Conservation (phyloP, 2,329 filamentous ascomycete species). For the Botrytis cinerea region DNA sequence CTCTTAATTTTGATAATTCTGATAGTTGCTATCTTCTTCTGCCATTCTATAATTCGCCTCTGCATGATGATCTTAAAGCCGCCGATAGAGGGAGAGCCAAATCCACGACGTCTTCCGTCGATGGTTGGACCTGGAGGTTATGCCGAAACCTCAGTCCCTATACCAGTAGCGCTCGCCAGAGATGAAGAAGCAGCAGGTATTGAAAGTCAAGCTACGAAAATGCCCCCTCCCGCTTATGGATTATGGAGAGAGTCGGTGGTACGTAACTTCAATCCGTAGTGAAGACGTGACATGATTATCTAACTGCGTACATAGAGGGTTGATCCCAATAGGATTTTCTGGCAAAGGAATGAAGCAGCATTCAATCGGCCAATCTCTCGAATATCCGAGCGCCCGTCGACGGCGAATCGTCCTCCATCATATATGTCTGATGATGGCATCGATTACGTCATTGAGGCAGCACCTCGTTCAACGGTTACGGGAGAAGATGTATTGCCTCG, state of each 20-base stretch:
- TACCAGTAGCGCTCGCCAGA: constrained; percentile 71
- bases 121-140: constrained; percentile 63
- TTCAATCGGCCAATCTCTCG: constrained; percentile 29
- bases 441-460: constrained; percentile 69
- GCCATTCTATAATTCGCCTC: constrained; percentile 73
- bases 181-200: constrained; percentile 69
- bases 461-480: constrained; percentile 58
- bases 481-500: constrained; percentile 48
- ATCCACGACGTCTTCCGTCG: constrained; percentile 45
- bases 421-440: constrained; percentile 77
- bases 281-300: background rate
- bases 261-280: constrained; percentile 45
- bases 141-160: constrained; percentile 70
- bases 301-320: constrained; percentile 56
- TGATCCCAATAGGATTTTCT: constrained; percentile 79
- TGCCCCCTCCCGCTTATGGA: constrained; percentile 80
- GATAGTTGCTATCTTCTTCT: constrained; percentile 75
- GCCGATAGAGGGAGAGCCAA: constrained; percentile 41
- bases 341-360: constrained; percentile 59
- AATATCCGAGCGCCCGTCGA: constrained; percentile 32
- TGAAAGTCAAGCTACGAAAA: constrained; percentile 56
- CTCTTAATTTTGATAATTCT: constrained; percentile 78
- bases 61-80: constrained; percentile 61
- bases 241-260: constrained; percentile 82
- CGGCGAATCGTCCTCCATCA: constrained; percentile 65